phyloP scores from a whole-genome alignment of 2,329 filamentous ascomycete genomes.

The Lachnellula willkommii region DNA sequence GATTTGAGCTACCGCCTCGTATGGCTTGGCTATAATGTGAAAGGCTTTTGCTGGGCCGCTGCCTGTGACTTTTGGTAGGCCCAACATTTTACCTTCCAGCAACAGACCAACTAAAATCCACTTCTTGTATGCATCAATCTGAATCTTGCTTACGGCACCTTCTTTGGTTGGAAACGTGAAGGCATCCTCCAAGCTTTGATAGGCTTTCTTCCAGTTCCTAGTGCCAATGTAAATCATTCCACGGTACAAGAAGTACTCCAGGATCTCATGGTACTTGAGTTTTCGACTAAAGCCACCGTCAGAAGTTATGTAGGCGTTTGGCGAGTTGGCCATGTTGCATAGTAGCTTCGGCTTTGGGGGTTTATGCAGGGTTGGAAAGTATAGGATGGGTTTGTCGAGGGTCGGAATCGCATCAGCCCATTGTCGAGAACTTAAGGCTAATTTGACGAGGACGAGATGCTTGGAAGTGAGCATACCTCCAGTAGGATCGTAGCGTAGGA shows the following conservation, averaged over 20 bases:
- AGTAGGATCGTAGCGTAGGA: slow-evolving; percentile 62
- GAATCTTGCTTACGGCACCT: slow-evolving; percentile 64
- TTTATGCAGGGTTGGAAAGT: slow-evolving; percentile 49
- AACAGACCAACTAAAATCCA: slow-evolving; percentile 77
- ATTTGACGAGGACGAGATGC: slow-evolving; percentile 52
- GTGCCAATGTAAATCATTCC: slow-evolving; percentile 60
- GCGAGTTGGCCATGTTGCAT: slow-evolving; percentile 43
- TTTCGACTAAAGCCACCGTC: slow-evolving; percentile 52
- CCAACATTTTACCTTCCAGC: slow-evolving; percentile 53
- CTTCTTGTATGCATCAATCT: slow-evolving; percentile 88
- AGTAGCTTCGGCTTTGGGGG: slow-evolving; percentile 35
- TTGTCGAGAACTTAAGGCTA: slow-evolving; percentile 50
- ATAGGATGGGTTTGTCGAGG: slow-evolving; percentile 60
- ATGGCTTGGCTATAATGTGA: slow-evolving; percentile 58
- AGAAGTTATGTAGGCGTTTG: slow-evolving; percentile 54
- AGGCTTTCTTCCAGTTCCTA: slow-evolving; percentile 57
- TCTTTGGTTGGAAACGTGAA: slow-evolving; percentile 63
- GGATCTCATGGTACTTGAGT: slow-evolving; percentile 48
- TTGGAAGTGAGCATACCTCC: slow-evolving; percentile 60
- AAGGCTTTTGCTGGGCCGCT: slow-evolving; percentile 50
- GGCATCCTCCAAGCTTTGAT: slow-evolving; percentile 56
- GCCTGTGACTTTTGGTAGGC: slow-evolving; percentile 52
- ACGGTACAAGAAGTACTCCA: slow-evolving; percentile 62
- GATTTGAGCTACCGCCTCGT: slow-evolving; percentile 62
- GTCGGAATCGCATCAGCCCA: slow-evolving; percentile 54